Conservation (phyloP, 2,329 filamentous ascomycete genomes). For the Incumbomyces delicatus region DNA sequence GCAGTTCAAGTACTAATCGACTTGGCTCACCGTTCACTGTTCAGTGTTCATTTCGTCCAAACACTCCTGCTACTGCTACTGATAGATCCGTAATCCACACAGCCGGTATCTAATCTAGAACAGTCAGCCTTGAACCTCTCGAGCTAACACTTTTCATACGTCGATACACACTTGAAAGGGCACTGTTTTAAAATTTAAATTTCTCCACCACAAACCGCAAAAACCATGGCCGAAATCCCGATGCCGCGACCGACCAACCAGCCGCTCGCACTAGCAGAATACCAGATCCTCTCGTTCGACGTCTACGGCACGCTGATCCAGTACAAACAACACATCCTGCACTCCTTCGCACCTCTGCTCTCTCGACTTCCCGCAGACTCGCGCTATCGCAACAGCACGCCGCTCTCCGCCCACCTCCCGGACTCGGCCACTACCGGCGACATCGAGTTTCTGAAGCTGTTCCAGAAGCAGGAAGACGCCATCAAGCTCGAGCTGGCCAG, state of each 20-base stretch:
- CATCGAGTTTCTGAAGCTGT: constrained; percentile 34
- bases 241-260: constrained; percentile 18
- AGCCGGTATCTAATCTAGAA: too few relatives aligned
- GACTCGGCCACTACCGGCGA: constrained; percentile 16
- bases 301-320: constrained; percentile 72
- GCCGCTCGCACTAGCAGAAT: constrained; percentile 14
- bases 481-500: constrained; percentile 37
- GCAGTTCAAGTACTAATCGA: too few relatives aligned
- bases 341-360: constrained; percentile 39
- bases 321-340: constrained; percentile 58
- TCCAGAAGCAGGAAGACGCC: constrained; percentile 38
- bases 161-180: too few relatives aligned
- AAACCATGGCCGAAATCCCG: constrained; percentile 8
- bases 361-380: constrained; percentile 15
- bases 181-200: too few relatives aligned
- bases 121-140: too few relatives aligned
- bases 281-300: constrained; percentile 57
- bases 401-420: constrained; percentile 11
- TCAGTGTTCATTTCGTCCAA: too few relatives aligned
- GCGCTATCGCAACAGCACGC: constrained; percentile 23
- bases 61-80: too few relatives aligned
- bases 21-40: too few relatives aligned
- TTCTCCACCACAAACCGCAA: too few relatives aligned
- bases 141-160: too few relatives aligned
- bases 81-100: too few relatives aligned